These are phyloP conservation scores for Acer saccharum DNA, from an alignment of 345 rosid genomes.

Conservation along the genomic window DNA sequence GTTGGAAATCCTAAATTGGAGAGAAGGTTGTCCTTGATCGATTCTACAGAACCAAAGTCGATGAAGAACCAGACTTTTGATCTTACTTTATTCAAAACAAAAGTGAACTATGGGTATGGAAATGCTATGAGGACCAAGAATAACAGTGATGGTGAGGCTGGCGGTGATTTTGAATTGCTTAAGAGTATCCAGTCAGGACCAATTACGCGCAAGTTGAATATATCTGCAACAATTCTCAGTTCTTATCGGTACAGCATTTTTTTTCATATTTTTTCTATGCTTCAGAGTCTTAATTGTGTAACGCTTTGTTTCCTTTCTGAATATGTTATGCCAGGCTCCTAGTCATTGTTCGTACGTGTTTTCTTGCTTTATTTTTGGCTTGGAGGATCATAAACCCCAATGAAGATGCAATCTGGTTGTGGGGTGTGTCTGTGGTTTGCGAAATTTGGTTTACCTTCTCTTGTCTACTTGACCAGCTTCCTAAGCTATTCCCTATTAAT, in stretches of 20 bases:
- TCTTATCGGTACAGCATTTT: constrained; percentile 26
- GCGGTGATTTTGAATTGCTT: constrained; percentile 22
- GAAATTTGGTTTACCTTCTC: constrained; percentile 37
- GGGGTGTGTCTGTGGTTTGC: constrained; percentile 38
- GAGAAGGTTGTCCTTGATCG: constrained; percentile 25
- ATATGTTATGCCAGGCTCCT: constrained; percentile 37
- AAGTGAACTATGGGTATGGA: constrained; percentile 34
- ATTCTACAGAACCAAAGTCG: constrained; percentile 22
- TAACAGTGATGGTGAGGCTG: constrained; percentile 19
- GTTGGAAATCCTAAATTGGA: constrained; percentile 20
- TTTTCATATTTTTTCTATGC: not conserved
- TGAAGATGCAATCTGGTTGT: constrained; percentile 38
- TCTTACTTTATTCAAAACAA: constrained; percentile 31
- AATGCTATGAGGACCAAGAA: constrained; percentile 33
- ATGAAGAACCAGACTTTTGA: constrained; percentile 26
- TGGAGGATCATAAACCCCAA: constrained; percentile 38
- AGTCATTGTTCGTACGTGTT: constrained; percentile 25
- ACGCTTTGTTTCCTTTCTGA: not conserved
- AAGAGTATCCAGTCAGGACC: constrained; percentile 35
- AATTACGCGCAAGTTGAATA: constrained; percentile 28
- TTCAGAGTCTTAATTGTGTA: not conserved
- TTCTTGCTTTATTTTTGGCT: constrained; percentile 25
- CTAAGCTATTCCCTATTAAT: constrained; percentile 34
- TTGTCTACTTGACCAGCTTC: constrained; percentile 32
- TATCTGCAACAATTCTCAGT: constrained; percentile 25